Evolutionary conservation across 164 flowering plant species (phyloP), one percentile per base, ranked within the genome.

Genomic region (Protea cynaroides): DNA sequence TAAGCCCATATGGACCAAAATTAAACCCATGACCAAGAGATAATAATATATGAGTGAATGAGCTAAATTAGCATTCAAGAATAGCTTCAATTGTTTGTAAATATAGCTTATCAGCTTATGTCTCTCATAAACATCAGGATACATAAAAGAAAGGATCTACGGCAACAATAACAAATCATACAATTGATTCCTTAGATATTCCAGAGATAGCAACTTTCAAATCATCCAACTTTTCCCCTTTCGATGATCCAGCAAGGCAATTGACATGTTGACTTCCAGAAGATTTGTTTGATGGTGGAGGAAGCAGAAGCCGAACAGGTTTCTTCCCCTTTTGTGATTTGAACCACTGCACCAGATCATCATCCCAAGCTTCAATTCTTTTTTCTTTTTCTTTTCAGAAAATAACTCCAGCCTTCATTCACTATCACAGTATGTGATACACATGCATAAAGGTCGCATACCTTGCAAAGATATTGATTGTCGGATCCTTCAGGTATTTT

Each of bases 301-400:
- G 83, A 56, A 86, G 93, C 57, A 94, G 72, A 73, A 94, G 58
- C 25, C 96, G 78, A 59, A 64, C 69, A 66, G 97, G 88, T 64
- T 88, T 91, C 63, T 72, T 76, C 25, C 25, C 78, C 71, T 85
- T 88, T 79, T 94, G 97, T 11, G 92, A 81, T 77, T 91, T 86
- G 74, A 83, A 85, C 97, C 97, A 91, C 99, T 94, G 86, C 25
- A 68, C 61, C 23, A 11, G 58, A 58, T 29, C 9, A 55, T 22
- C 29, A 55, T n/a, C 43, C 55, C 59, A 72, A 53, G 65, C 34
- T 29, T 29, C 0, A 29, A 29, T 29, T 29, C 34, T 29, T 29
- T 29, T 5, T 29, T 29, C 34, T 2, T 3, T 29, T 29, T 29
- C 34, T 29, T 29, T 29, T 29, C 19, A 11, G 58, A 58, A 23